Evolutionary conservation across 352 stramenopile genomes (phyloP), one percentile per base, ranked within the genome.

Genomic region (Phytophthora rubi): DNA sequence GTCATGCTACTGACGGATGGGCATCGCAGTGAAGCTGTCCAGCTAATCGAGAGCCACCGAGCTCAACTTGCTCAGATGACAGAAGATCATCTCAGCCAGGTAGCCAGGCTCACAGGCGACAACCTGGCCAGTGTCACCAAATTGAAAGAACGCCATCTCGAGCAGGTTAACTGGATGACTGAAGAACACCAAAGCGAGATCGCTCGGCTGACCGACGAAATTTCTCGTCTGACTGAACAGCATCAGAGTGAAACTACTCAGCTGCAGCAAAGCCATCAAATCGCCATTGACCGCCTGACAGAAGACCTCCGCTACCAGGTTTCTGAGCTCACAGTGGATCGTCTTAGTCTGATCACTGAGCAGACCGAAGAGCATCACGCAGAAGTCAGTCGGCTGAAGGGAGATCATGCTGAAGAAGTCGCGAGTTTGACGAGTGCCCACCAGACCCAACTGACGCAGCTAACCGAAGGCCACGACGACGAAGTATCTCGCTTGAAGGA

Each of bases 21-120:
- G 4, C 59, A 61, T 15, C 59, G 52, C 3, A 67, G 56, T 32
- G 47, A 76, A 62, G 59, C 59, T 44, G 48, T 62, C 2, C 64
- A 70, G 42, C 23, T 76, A 18, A 68, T 70, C n/a, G 61, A 63
- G 32, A 70, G 55, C 26, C 67, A 71, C 33, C 54, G 54, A 9
- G 55, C 30, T 1, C 67, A 71, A 32, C 18, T 71, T 21, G 23
- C 62, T 54, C 67, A 67, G 26, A 45, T 74, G 30, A 55, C 16
- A 18, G 37, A 60, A 35, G 52, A 61, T 9, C 32, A 59, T 47
- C 23, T 18, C 5, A 35, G 21, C 26, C 48, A 60, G 6, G n/a
- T 62, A 6, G 2, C 39, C 21, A 53, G 48, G 30, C 13, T 68
- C 13, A 39, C 39, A 18, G 67, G 71, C 6, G 49, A 59, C 4